Evolutionary conservation across 2,329 filamentous ascomycete genomes (phyloP), one percentile per base, ranked within the genome.

Genomic region (Nectriaceae sp.): DNA sequence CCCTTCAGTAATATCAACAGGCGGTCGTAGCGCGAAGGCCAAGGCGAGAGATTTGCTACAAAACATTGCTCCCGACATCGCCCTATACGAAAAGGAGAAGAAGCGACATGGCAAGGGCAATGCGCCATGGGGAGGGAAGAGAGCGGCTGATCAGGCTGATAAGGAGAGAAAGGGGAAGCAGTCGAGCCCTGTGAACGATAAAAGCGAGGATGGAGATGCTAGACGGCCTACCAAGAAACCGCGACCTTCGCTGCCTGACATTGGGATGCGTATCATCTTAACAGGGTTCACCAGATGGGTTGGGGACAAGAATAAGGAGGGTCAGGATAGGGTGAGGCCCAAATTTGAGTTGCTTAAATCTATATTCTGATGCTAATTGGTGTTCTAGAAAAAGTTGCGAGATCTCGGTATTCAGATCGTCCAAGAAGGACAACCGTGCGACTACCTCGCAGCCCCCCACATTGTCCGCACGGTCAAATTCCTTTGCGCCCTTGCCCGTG

Each of bases 391-490:
- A 72, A 88, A 88, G 71, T 78, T 99, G 46, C 88, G 92, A 51
- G 83, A 88, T 39, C 74, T 97, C 29, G 94, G 94, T 6, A 89
- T 99, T 47, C 78, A 85, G 57, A 82, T 96, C 19, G 87, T 90
- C 4, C 79, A 87, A 59, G 89, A 96, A 63, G 84, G 84, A 21
- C 80, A 82, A 40, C 79, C 83, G 38, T 94, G 90, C 65, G 89
- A 93, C 60, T 89, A 96, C 65, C 81, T 99, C 11, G 91, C 90
- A 26, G 93, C 93, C 3, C 94, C 93, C 1, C 82, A 84, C 36
- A 84, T 97, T 52, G 83, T 97, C 26, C 87, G 94, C 31, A 99
- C 94, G 0, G 85, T 90, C 66, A 99, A 99, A 65, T 99, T 99
- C 65, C 85, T 97, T 42, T 88, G 87, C 52, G 90, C 91, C 11